phyloP scores from a whole-genome alignment of 148 eudicot species.

The Rhododendron mucronatum region DNA sequence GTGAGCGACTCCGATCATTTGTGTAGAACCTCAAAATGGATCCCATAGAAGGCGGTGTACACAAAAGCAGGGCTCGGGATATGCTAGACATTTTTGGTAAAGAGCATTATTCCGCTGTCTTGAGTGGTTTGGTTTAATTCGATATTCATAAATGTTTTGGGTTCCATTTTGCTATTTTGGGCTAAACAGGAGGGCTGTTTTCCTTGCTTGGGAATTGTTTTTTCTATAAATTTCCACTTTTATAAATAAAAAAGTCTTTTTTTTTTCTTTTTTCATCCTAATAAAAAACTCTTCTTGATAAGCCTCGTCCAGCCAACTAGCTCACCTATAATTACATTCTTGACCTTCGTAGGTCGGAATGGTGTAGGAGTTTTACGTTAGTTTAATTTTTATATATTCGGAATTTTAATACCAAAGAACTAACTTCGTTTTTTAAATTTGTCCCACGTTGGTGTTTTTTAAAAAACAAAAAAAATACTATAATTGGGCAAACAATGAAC shows the following conservation, averaged over 20 bases:
- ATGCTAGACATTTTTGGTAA: background rate
- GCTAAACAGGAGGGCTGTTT: constrained; percentile 10
- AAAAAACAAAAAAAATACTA: too few relatives aligned
- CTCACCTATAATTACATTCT: background rate
- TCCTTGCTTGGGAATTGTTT: background rate
- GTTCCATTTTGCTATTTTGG: constrained; percentile 7
- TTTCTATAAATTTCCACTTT: background rate
- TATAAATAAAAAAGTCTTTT: background rate
- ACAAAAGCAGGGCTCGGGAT: background rate
- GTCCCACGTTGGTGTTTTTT: background rate
- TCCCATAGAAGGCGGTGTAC: too few relatives aligned
- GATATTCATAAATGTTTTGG: background rate
- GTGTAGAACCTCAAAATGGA: too few relatives aligned
- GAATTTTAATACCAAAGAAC: background rate
- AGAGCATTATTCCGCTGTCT: background rate
- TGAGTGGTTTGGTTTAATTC: constrained; percentile 15
- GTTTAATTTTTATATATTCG: background rate
- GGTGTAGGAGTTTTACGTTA: background rate
- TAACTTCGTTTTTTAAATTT: background rate
- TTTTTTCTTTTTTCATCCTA: too few relatives aligned
- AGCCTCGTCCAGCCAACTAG: background rate
- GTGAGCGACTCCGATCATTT: too few relatives aligned
- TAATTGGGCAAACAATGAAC: background rate
- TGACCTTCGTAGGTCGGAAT: background rate
- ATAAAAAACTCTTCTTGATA: background rate